Conservation (phyloP, 768 basidiomycete genomes). For the Podaxis sp. region DNA sequence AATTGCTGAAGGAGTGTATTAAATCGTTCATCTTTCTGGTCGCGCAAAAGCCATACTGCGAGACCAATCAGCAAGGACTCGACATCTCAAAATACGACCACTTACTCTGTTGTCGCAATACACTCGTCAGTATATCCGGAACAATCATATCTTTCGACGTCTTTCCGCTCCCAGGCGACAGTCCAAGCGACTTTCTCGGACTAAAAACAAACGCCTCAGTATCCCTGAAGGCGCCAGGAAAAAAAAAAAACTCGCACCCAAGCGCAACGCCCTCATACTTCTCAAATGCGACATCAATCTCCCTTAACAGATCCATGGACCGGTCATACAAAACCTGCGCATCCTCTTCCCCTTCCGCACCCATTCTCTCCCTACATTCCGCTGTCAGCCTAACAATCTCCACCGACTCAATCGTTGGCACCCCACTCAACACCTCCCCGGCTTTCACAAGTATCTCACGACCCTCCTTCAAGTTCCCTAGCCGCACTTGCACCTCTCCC, state of each 20-base stretch:
- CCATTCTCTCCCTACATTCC: slow-evolving; percentile 45
- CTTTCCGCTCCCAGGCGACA: slow-evolving; percentile 28
- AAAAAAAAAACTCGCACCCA: slow-evolving; percentile 36
- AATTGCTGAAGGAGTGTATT: slow-evolving; percentile 57
- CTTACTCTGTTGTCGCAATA: slow-evolving; percentile 72
- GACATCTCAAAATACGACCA: neutral
- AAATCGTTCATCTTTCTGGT: slow-evolving; percentile 53
- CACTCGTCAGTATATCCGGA: slow-evolving; percentile 58
- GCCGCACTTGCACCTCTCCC: slow-evolving; percentile 69
- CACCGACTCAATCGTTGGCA: slow-evolving; percentile 56
- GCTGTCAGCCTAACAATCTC: slow-evolving; percentile 58
- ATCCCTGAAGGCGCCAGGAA: neutral
- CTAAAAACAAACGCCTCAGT: slow-evolving; percentile 23
- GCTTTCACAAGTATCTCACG: slow-evolving; percentile 53
- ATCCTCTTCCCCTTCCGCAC: slow-evolving; percentile 48
- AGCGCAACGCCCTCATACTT: slow-evolving; percentile 46
- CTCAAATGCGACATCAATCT: slow-evolving; percentile 56
- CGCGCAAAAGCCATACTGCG: slow-evolving; percentile 66
- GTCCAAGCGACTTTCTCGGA: slow-evolving; percentile 44
- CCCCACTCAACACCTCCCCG: slow-evolving; percentile 42
- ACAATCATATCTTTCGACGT: slow-evolving; percentile 47
- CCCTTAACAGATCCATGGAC: slow-evolving; percentile 59
- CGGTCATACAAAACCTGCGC: slow-evolving; percentile 55
- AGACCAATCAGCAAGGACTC: neutral
- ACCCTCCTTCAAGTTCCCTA: slow-evolving; percentile 60